Percentiles rank a stretch among this genome's conserved stretches.
Evolutionary conservation across 352 stramenopile species (phyloP).

Genomic region (Thalassiosira exigua): DNA sequence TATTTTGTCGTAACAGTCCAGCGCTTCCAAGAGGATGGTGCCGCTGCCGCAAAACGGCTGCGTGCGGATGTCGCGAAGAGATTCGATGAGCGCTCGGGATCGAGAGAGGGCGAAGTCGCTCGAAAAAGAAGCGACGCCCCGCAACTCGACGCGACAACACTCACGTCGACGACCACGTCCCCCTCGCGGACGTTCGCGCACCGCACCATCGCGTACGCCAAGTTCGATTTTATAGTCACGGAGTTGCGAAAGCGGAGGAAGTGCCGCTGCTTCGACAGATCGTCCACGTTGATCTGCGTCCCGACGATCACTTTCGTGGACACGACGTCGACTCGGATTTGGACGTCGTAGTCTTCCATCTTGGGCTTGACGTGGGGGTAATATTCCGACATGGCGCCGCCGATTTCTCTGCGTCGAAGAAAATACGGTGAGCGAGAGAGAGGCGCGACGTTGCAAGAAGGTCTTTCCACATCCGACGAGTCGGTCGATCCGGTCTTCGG

Average conservation of each 20-base stretch:
- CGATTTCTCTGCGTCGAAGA: constrained; percentile 55
- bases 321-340: constrained; percentile 68
- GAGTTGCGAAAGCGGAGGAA: constrained; percentile 72
- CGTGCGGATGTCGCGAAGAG: too few relatives aligned
- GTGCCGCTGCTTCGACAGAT: constrained; percentile 69
- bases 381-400: constrained; percentile 69
- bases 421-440: too few relatives aligned
- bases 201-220: constrained; percentile 73
- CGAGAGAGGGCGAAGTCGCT: neutral
- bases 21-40: constrained; percentile 66
- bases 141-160: too few relatives aligned
- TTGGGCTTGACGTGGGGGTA: constrained; percentile 58
- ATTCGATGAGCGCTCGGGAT: neutral
- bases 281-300: constrained; percentile 71
- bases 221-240: constrained; percentile 77
- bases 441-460: too few relatives aligned
- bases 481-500: too few relatives aligned
- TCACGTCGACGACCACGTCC: constrained; percentile 60
- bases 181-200: constrained; percentile 59
- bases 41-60: constrained; percentile 66
- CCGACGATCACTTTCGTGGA: constrained; percentile 61
- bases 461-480: too few relatives aligned
- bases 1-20: constrained; percentile 65
- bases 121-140: neutral
- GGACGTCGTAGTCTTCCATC: constrained; percentile 75